A percentile compares a stretch with the other conserved stretches of the same genome.
These are phyloP conservation scores for Termitomyces heimii DNA, from an alignment of 768 basidiomycete species.

Conservation along the genomic window DNA sequence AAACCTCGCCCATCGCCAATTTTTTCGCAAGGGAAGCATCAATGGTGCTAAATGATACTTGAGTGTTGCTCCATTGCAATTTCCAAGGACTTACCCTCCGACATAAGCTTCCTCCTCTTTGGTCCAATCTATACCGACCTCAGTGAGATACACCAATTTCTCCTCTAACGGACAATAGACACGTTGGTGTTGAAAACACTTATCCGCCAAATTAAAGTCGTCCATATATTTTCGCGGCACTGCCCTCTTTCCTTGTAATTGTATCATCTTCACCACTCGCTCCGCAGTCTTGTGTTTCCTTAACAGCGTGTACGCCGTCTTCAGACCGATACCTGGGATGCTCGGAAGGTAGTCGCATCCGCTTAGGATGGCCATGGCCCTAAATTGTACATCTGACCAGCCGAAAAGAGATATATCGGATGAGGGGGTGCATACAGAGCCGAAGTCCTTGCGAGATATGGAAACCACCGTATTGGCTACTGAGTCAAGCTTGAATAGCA, in stretches of 20 bases:
- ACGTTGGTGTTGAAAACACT: conserved; percentile 88
- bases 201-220: conserved; percentile 77
- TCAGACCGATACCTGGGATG: conserved; percentile 87
- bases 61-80: neutral
- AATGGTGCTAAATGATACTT: conserved; percentile 44
- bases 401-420: conserved; percentile 71
- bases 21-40: conserved; percentile 57
- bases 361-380: conserved; percentile 89
- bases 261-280: conserved; percentile 69
- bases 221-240: conserved; percentile 76
- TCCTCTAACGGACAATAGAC: conserved; percentile 76
- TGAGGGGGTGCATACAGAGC: conserved; percentile 39
- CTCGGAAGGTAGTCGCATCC: conserved; percentile 93
- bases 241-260: conserved; percentile 76
- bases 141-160: conserved; percentile 65
- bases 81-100: conserved; percentile 44
- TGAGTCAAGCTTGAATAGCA: conserved; percentile 89
- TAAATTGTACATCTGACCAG: conserved; percentile 88
- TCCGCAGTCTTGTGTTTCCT: conserved; percentile 84
- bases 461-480: conserved; percentile 56
- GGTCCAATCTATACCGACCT: conserved; percentile 52
- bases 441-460: conserved; percentile 67
- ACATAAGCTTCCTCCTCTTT: conserved; percentile 65
- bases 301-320: conserved; percentile 82
- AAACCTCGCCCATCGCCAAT: conserved; percentile 62